Evolutionary conservation across 345 rosid species (phyloP).

Genomic region (Sapria himalayana): DNA sequence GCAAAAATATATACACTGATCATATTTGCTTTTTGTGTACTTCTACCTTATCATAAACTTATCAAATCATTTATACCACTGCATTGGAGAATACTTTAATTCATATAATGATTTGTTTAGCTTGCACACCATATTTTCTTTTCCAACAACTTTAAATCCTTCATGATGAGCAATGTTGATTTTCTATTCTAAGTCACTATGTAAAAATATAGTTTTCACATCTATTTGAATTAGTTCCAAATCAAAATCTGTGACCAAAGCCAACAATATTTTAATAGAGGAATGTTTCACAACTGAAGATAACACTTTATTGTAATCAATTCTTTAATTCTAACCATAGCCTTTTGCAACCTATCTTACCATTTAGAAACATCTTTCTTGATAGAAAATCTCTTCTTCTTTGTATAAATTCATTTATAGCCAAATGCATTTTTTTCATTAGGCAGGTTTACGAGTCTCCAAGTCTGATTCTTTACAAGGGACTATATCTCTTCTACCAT

Average conservation of each 20-base stretch:
- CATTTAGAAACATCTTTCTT: background rate
- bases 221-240: too few relatives aligned
- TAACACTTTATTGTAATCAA: constrained; percentile 1
- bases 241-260: background rate
- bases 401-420: background rate
- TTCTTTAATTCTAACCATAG: background rate
- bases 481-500: background rate
- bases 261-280: background rate
- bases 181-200: too few relatives aligned
- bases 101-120: too few relatives aligned
- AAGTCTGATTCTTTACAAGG: background rate
- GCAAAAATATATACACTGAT: too few relatives aligned
- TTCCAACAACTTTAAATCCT: too few relatives aligned
- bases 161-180: too few relatives aligned
- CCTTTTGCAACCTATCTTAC: background rate
- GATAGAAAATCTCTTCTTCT: background rate
- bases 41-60: too few relatives aligned
- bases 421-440: background rate
- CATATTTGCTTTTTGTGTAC: too few relatives aligned
- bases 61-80: too few relatives aligned
- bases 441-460: background rate
- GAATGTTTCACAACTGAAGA: constrained; percentile 1
- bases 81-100: too few relatives aligned
- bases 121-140: too few relatives aligned
- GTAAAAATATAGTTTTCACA: background rate